phyloP scores from a whole-genome alignment of 2,329 filamentous ascomycete genomes.

The Onygenales sp. region DNA sequence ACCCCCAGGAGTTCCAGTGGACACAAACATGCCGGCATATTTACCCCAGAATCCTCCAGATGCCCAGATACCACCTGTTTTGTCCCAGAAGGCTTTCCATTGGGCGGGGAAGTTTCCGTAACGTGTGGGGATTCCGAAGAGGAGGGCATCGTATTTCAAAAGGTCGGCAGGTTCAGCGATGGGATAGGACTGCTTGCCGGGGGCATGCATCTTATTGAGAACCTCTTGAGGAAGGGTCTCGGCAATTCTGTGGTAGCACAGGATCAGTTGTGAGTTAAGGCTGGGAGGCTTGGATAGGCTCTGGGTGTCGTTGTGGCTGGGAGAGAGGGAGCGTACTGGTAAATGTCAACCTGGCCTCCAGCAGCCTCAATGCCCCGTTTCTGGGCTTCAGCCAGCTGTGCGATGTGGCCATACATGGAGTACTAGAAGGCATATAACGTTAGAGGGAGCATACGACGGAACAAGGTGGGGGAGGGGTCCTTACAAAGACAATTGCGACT shows the following conservation, averaged over 20 bases:
- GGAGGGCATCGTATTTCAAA: conserved; percentile 72
- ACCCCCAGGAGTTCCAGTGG: conserved; percentile 72
- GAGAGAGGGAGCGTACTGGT: conserved; percentile 49
- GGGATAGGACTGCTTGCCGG: conserved; percentile 60
- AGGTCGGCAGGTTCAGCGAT: conserved; percentile 54
- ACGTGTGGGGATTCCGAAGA: conserved; percentile 89
- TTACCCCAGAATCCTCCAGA: conserved; percentile 73
- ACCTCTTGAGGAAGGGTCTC: conserved; percentile 85
- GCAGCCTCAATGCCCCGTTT: conserved; percentile 81
- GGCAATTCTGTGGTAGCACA: conserved; percentile 45
- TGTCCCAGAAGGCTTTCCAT: conserved; percentile 83
- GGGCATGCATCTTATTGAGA: conserved; percentile 82
- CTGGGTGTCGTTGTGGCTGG: background rate
- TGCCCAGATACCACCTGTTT: conserved; percentile 76
- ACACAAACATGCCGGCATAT: conserved; percentile 83
- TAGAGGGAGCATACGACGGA: conserved; percentile 2
- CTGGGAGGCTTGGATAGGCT: background rate
- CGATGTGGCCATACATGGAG: conserved; percentile 89
- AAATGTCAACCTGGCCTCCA: conserved; percentile 72
- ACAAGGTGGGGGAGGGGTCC: conserved; percentile 25
- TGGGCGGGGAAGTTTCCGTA: conserved; percentile 97
- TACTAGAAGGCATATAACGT: conserved; percentile 47
- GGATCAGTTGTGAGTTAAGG: background rate
- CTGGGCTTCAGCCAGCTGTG: conserved; percentile 76
- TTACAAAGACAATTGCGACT: conserved; percentile 81